Conservation (phyloP, 2,329 filamentous ascomycete species). For the Diaporthe aspalathi region DNA sequence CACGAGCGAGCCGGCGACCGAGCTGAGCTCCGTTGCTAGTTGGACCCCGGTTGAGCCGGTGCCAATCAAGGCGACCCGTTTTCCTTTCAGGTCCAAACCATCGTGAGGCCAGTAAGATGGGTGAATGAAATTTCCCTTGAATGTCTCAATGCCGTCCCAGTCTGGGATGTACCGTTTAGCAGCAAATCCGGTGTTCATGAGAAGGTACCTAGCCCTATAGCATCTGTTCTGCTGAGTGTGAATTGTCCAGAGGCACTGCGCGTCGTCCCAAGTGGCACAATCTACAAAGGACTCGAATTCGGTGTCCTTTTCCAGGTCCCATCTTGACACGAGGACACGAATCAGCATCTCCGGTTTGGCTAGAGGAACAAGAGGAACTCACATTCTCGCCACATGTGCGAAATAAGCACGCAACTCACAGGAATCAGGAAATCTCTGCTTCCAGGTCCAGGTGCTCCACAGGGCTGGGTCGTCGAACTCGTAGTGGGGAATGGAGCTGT, state of each 20-base stretch:
- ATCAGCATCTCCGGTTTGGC: neutral
- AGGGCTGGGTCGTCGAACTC: conserved; percentile 32
- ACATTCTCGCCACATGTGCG: conserved; percentile 25
- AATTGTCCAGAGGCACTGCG: conserved; percentile 29
- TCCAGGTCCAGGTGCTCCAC: conserved; percentile 33
- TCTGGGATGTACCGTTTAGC: conserved; percentile 34
- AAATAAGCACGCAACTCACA: conserved; percentile 33
- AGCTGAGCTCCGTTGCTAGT: conserved; percentile 17
- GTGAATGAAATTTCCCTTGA: conserved; percentile 30
- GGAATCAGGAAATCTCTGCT: conserved; percentile 29
- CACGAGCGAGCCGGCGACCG: conserved; percentile 49
- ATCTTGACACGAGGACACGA: neutral
- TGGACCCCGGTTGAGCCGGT: conserved; percentile 34
- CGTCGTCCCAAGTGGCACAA: conserved; percentile 24
- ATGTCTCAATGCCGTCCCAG: conserved; percentile 29
- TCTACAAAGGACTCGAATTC: conserved; percentile 21
- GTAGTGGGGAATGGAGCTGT: conserved; percentile 27
- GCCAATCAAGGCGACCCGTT: conserved; percentile 31
- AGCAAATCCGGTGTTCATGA: conserved; percentile 31
- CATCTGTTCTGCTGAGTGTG: neutral
- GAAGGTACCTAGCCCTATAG: conserved; percentile 30
- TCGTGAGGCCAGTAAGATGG: conserved; percentile 30
- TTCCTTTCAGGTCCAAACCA: conserved; percentile 13
- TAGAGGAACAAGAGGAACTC: neutral
- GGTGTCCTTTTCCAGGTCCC: conserved; percentile 34